Base-by-base conservation (phyloP, 73 alveolate genomes). In the Paraurostyla sp. region DNA sequence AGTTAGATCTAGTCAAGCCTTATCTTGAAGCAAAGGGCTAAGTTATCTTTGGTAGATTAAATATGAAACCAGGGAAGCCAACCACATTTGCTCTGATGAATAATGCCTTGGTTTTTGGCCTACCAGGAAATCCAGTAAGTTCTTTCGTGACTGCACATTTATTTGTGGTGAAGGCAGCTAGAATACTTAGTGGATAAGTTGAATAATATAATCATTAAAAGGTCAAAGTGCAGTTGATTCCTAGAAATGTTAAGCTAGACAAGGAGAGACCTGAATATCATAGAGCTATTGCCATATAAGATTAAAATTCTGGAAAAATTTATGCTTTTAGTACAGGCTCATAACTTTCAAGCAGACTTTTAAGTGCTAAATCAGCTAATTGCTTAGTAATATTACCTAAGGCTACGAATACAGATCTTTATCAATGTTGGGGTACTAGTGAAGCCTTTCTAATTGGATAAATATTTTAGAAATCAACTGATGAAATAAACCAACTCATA, bases 11-110 rank as follows among this genome's bases (percentile, higher is more conserved):
- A 40, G 94, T 93, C 9, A 93, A 93, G 86, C 97, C 97, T 20
- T 78, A 80, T 75, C 43, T 93, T 9, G 93, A 91, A 51, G 35
- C 33, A 54, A 57, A 81, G 36, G 98, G 96, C 0, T 87, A 90
- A 76, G 88, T 94, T 11, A 71, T 92, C 56, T 94, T 94, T 81
- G 98, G 98, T n/a, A 89, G 96, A 82, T 59, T 94, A 81, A 90
- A 94, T 60, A 94, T 94, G 98, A 94, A 94, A 62, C 98, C 98
- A 7, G 98, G 97, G 33, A 95, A 93, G 87, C 97, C 97, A 25
- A 91, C 95, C 23, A 95, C 98, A 25, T 90, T 93, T 51, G 96
- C 93, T 0, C 73, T 68, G 9, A 36, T 90, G 27, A 51, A 73
- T 38, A 43, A 45, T 0, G 63, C 71, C 76, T 42, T 83, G 13